Base-by-base conservation (phyloP, 768 basidiomycete species). In the Hygrocybe punicea region DNA sequence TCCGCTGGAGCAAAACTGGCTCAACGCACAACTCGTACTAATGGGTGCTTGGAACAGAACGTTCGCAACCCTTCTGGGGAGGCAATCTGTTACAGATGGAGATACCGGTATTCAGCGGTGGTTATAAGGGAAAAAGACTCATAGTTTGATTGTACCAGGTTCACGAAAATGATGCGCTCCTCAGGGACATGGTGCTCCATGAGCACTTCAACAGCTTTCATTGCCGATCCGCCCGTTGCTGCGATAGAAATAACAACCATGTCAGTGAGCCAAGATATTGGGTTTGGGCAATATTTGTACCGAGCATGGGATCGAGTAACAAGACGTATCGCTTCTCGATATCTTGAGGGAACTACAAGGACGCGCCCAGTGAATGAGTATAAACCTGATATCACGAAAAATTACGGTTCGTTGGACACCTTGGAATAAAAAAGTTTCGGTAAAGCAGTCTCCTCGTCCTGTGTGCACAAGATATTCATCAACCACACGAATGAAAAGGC, bases 211-310 rank as follows among this genome's bases (percentile, higher is more conserved):
- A 98, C 89, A 0, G 97, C 97, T 69, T 98, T 98, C 73, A 95
- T 94, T 7, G 95, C 96, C 4, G 95, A 98, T 45, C 97, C 97
- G 23, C 97, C 97, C 1, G 96, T 98, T 0, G 96, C 96, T 82
- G 56, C 34, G 61, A 44, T 11, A 13, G 45, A 25, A 44, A 14
- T 14, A 17, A 19, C 19, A 42, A 25, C 33, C 19, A 19, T 29
- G 4, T 29, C 29, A 29, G 29, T 4, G 29, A 29, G 29, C 4
- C 8, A 34, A 6, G 16, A 17, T 33, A 42, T 17, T 19, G 1
- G 44, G 29, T 39, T 9, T n/a, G 17, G 34, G 6, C 6, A 9
- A 23, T 47, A 51, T 4, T 11, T 36, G 62, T 86, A 93, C 93
- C 93, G 48, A 98, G 84, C 96, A 99, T 99, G 0, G 96, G 96